Base-by-base conservation (phyloP, 2,329 filamentous ascomycete species). In the Cladosporium colombiae region DNA sequence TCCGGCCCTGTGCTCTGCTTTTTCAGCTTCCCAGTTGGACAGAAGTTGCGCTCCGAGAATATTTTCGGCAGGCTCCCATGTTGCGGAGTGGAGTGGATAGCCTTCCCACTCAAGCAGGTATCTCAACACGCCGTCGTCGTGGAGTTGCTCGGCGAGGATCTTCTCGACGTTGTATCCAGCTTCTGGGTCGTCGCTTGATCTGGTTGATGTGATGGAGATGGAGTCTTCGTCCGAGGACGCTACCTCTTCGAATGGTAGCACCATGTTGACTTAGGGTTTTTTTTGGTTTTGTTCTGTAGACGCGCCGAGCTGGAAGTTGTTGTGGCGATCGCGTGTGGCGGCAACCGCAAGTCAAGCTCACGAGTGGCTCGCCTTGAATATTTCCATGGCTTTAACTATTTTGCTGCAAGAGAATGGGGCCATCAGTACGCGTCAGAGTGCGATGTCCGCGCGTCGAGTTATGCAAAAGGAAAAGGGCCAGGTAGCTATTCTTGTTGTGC, bases 51-150 rank as follows among this genome's bases (percentile, higher is more conserved):
- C 55, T 25, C 56, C 57, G 1, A 67, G 14, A 16, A 75, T 44
- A 25, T 71, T 65, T 10, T 71, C 66, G 11, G 27, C 49, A 2
- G 74, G 73, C 52, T 78, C 76, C 75, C 74, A 77, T 0, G 72
- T 74, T 21, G 69, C 68, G 16, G 68, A 61, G 11, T 67, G 50
- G 0, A 74, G 66, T 5, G 69, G 65, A 61, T 75, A 78, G 29
- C 72, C 73, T 27, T 70, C 68, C 76, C 76, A 78, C 60, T 76
- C 74, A 58, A 76, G 63, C 10, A 76, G 68, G 60, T 74, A 76
- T 16, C 63, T 11, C 27, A 33, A 14, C 23, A 40, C 44, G 7
- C 50, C 62, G 11, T 67, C 57, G 10, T 68, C 64, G 10, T 60
- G 37, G 33, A 68, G 49, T 18, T 67, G 44, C 29, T 74, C 73